Percentiles rank a stretch among this genome's conserved stretches.
Conservation (phyloP, 176 grass and related monocot species). For the Saccharum officinarum region DNA sequence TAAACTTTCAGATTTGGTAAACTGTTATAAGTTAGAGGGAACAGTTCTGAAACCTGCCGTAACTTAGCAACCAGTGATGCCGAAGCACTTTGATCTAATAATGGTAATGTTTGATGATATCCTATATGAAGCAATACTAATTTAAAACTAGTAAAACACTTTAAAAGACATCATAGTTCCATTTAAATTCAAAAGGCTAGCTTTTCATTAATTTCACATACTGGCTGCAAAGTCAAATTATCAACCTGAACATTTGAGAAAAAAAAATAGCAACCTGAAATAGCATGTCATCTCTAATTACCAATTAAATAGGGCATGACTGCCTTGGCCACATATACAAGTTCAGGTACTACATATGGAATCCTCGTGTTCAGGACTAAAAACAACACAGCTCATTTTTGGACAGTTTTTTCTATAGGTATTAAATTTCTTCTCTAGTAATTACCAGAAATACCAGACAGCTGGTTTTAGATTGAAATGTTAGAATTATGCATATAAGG, state of each 20-base stretch:
- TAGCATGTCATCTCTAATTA: neutral
- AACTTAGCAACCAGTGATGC: neutral
- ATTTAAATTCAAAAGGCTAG: neutral
- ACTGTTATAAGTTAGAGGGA: neutral
- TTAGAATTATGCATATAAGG: constrained; percentile 3
- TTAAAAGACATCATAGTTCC: neutral
- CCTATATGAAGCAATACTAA: neutral
- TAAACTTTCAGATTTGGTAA: neutral
- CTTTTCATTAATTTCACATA: neutral
- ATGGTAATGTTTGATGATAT: neutral
- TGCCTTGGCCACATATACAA: neutral
- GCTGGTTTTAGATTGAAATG: constrained; percentile 13
- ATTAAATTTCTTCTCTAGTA: constrained; percentile 13
- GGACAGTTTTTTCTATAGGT: constrained; percentile 5
- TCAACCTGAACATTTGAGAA: neutral
- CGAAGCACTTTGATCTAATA: neutral
- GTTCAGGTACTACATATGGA: neutral
- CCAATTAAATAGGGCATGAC: neutral
- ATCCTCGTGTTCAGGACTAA: neutral
- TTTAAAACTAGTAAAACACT: neutral
- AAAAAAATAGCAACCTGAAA: neutral
- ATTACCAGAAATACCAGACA: neutral
- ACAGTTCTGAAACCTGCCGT: neutral
- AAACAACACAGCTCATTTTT: neutral
- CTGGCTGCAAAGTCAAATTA: neutral